Conservation (phyloP, 768 basidiomycete species). For the Tricholoma furcatifolium region DNA sequence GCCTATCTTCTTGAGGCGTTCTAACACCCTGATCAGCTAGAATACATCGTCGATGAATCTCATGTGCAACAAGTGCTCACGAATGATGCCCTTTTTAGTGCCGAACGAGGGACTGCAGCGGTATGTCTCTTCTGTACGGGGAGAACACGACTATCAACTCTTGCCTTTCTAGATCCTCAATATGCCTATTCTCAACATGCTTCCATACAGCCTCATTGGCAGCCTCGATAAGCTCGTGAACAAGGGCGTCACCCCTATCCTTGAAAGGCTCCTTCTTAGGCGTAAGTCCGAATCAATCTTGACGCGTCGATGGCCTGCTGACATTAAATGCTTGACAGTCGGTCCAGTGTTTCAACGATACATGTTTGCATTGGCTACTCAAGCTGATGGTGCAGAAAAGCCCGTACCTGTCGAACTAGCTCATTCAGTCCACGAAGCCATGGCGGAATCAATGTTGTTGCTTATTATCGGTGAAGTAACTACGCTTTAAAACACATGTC, state of each 20-base stretch:
- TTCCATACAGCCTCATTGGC: slow-evolving; percentile 3
- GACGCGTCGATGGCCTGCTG: not conserved
- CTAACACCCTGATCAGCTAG: not conserved
- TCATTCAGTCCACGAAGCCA: slow-evolving; percentile 2
- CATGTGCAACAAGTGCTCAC: slow-evolving; percentile 4
- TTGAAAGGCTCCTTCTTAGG: not conserved
- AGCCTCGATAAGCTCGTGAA: slow-evolving; percentile 7
- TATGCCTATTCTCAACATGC: not conserved
- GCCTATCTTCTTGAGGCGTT: not conserved
- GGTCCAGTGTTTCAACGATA: slow-evolving; percentile 3
- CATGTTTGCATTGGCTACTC: slow-evolving; percentile 5
- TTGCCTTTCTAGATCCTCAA: slow-evolving; percentile 1
- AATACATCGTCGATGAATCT: slow-evolving; percentile 8
- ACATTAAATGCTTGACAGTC: not conserved
- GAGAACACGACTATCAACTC: not conserved
- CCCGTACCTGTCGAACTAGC: slow-evolving; percentile 3
- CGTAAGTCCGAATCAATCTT: not conserved
- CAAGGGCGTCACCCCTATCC: slow-evolving; percentile 3
- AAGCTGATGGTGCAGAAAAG: not conserved
- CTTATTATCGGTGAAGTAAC: slow-evolving; percentile 10
- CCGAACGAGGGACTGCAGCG: slow-evolving; percentile 8
- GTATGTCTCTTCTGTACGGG: not conserved
- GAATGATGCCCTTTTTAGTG: slow-evolving; percentile 7
- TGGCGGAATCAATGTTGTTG: slow-evolving; percentile 10
- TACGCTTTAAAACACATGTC: not conserved